Base-by-base conservation (phyloP, 2,329 filamentous ascomycete genomes). In the Dryadomyces quercus-mongolicae region DNA sequence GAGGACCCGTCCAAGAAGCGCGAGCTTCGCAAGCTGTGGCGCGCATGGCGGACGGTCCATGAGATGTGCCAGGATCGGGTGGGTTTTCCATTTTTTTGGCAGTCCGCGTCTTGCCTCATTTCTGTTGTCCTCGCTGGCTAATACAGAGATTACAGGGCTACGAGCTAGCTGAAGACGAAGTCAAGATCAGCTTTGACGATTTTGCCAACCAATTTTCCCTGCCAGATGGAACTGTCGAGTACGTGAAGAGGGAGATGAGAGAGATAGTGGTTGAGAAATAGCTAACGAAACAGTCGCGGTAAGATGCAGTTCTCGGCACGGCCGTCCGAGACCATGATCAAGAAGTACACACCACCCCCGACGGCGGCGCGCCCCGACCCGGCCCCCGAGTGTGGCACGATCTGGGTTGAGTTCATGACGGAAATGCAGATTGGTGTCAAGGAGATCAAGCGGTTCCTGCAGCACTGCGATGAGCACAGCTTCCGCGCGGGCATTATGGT, bases 51-150 rank as follows among this genome's bases (percentile, higher is more conserved):
- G 70, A 98, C 93, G 9, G 84, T 90, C 50, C 89, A 95, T 70
- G 88, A 98, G 77, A 95, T 98, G 92, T 85, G 93, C 62, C 77
- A 80, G 58, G 93, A 97, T 70, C 76, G 92, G 68, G 91, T 95
- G 80, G 64, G 86, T 63, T 57, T n/a, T n/a, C n/a, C n/a, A n/a
- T n/a, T n/a, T 57, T 58, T 60, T 56, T 59, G 62, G 57, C 48
- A 16, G 34, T 2, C 42, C n/a, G n/a, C n/a, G n/a, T 34, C 20
- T 25, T 16, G 5, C 16, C 18, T 43, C 12, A 40, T 20, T 2
- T n/a, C n/a, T 13, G 12, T 43, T 44, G 20, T n/a, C 18, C 18
- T 34, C 5, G 16, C 34, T 45, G n/a, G 43, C 51, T 53, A 16
- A 57, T 53, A n/a, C n/a, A n/a, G n/a, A n/a, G 36, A 44, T 31